Base-by-base conservation (phyloP, 1,284 basidiomycete species). In the Afroboletus lepidellus region DNA sequence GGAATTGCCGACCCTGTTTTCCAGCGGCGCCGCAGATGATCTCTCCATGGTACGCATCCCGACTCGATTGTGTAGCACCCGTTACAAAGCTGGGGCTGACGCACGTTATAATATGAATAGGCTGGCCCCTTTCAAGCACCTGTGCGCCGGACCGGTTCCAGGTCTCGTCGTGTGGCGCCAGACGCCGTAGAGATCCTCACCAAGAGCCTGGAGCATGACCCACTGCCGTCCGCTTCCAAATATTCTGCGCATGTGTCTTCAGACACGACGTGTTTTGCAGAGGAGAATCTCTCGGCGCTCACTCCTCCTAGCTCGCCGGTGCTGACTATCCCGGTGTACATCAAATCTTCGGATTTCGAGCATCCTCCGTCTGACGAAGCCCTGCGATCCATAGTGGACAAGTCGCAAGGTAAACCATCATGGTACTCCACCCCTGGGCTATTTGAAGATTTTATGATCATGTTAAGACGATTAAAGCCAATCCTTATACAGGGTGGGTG, bases 401-500 rank as follows among this genome's bases (percentile, higher is more conserved):
- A 23, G 13, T 15, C n/a, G 5, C 15, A 21, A 25, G 6, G 13
- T 25, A 1, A 1, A 3, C 27, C 32, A 25, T 39, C 42, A 5
- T 53, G 51, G 59, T 34, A 36, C 21, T 25, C 41, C 29, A 45
- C 23, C 36, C 21, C 47, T 0, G 52, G 48, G 8, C 37, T 66
- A 20, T 59, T 50, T 9, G 50, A 55, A 8, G 68, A 70, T 29
- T 50, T 69, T 30, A 53, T 64, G 55, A 48, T 60, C 41, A 58
- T 69, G 55, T 25, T 70, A 48, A 56, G 41, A 51, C 61, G 67
- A 21, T 38, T 70, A 11, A 67, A 67, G 29, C 65, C 65, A 4
- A 70, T 67, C 43, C 53, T 67, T 15, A 54, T 67, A 12, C 65
- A 70, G 24, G 65, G 68, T 69, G 37, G 13, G 63, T 52, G 2